Percentiles rank a stretch among this genome's conserved stretches.
phyloP scores from a whole-genome alignment of 139 green algal genomes.

The Pseudopediastrum boryanum region DNA sequence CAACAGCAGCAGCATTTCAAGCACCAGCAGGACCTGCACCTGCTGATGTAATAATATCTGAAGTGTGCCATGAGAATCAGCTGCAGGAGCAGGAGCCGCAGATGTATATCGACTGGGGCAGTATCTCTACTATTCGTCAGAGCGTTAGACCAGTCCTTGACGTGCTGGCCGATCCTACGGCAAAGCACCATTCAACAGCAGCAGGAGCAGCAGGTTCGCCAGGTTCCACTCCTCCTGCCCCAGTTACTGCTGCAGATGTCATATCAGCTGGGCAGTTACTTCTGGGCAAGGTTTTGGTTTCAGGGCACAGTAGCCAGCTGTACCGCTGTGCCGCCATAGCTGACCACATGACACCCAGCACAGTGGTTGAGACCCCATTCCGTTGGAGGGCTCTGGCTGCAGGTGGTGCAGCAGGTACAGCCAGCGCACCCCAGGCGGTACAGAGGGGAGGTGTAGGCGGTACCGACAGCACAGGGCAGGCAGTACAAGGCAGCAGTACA shows the following conservation, averaged over 20 bases:
- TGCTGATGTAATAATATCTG: not conserved
- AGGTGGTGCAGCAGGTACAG: not conserved
- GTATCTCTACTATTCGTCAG: too few species aligned
- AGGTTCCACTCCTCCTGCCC: too few species aligned
- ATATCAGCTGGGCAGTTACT: conserved; percentile 1
- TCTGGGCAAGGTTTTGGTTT: not conserved
- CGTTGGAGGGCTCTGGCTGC: too few species aligned
- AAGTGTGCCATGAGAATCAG: too few species aligned
- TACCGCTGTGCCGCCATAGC: conserved; percentile 18
- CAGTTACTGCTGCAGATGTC: too few species aligned
- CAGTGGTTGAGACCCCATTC: not conserved
- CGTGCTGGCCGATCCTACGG: not conserved
- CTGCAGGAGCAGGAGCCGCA: too few species aligned
- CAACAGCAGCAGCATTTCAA: not conserved
- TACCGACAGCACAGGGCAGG: too few species aligned
- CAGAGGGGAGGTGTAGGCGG: too few species aligned
- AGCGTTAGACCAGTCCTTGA: conserved; percentile 1
- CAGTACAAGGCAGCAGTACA: too few species aligned
- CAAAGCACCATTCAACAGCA: not conserved
- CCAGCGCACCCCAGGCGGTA: too few species aligned
- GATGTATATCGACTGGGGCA: too few species aligned
- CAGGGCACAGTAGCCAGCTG: conserved; percentile 27
- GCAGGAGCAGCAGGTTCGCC: conserved; percentile 23
- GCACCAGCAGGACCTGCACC: not conserved
- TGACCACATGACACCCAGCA: conserved; percentile 3